Base-by-base conservation (phyloP, 441 rosid genomes). In the California macrophylla region DNA sequence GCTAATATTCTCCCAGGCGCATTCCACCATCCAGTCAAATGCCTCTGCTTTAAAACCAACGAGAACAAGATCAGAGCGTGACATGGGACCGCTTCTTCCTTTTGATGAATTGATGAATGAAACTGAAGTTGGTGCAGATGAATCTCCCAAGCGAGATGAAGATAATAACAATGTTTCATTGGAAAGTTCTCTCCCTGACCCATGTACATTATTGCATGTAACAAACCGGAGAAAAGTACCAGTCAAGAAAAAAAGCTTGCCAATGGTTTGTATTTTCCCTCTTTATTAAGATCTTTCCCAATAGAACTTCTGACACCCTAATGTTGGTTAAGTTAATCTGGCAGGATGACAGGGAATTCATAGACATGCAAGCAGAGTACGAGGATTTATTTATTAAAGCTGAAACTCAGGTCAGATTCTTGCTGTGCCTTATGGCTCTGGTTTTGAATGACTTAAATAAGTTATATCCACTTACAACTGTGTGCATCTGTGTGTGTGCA, bases 151-250 rank as follows among this genome's bases (percentile, higher is more conserved):
- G 77, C 81, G 76, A 76, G 81, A 78, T 52, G 85, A 82, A 78
- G 81, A 78, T 69, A 66, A 52, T 71, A 75, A 75, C 24, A 71
- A 21, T 73, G 72, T 25, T 72, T 42, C 70, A 23, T 26, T 26
- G 18, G 87, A 80, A 79, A 89, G 74, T 75, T 67, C 71, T 64
- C 77, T 89, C 77, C 98, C 95, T 26, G 78, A 88, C 82, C 91
- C 96, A 76, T 75, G 85, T 76, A 80, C 89, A 70, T 81, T 91
- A 74, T 71, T 87, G 80, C 85, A 86, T 71, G 92, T 89, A 64
- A 93, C 97, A 74, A 89, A 77, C 73, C 87, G 98, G 75, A 89
- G 89, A 82, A 93, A 91, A 85, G 77, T 75, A 66, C 77, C 81
- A 47, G 70, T 75, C 52, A 87, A 71, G 77, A 89, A 80, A 79